Conservation (phyloP, 2,329 filamentous ascomycete species). For the Xylariales sp. region DNA sequence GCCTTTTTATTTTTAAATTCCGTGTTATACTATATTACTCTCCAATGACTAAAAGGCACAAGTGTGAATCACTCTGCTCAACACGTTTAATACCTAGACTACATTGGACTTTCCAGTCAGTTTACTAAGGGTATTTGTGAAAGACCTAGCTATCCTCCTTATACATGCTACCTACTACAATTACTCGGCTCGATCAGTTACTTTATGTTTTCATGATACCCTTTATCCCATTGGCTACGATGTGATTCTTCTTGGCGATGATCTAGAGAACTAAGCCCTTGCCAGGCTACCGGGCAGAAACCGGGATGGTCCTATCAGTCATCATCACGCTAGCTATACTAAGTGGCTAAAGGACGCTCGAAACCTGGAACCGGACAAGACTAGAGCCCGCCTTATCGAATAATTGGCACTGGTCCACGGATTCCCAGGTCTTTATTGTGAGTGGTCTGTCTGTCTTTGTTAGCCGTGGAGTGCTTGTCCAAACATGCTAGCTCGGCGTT, state of each 20-base stretch:
- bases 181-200: neutral
- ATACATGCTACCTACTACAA: neutral
- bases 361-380: neutral
- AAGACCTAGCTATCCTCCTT: neutral
- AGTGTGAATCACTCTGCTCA: neutral
- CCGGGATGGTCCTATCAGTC: neutral
- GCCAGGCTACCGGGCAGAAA: neutral
- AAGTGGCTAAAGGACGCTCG: slow-evolving; percentile 5
- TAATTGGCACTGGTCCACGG: neutral
- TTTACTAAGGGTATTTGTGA: no score
- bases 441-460: neutral
- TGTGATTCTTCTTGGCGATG: neutral
- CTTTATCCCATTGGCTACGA: neutral
- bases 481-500: neutral
- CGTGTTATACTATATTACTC: neutral
- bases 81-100: neutral
- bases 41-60: neutral
- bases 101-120: neutral
- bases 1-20: neutral
- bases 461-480: neutral
- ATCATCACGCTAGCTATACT: neutral
- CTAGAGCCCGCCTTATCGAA: slow-evolving; percentile 14
- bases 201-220: neutral
- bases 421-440: neutral
- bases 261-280: neutral